Conservation (phyloP, 768 basidiomycete genomes). For the Lactifluus hygrophoroides region DNA sequence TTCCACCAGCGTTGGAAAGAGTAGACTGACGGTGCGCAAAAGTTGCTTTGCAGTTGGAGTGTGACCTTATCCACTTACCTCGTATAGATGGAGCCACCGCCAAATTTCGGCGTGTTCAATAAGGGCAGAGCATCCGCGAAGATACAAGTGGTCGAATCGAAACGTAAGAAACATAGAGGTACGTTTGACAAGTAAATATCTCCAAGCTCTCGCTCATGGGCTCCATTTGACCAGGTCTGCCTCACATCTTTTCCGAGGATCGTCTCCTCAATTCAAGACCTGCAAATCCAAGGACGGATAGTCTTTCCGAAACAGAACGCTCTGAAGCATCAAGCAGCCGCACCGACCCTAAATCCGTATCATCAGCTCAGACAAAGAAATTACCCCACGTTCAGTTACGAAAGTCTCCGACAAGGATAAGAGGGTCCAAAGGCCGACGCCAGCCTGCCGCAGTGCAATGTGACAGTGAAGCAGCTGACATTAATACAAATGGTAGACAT, state of each 20-base stretch:
- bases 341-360: background rate
- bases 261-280: conserved; percentile 20
- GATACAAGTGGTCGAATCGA: conserved; percentile 25
- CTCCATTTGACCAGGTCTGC: conserved; percentile 3
- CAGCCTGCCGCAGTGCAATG: background rate
- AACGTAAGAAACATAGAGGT: conserved; percentile 26
- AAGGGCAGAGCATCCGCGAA: conserved; percentile 56
- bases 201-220: background rate
- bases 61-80: background rate
- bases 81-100: conserved; percentile 36
- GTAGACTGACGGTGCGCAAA: conserved; percentile 49
- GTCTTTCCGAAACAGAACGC: background rate
- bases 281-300: background rate
- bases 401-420: conserved; percentile 1
- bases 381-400: background rate
- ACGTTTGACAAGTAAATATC: background rate
- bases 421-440: background rate
- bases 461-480: background rate
- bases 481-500: background rate
- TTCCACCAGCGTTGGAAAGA: conserved; percentile 52
- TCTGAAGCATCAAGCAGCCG: background rate
- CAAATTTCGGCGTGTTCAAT: conserved; percentile 49
- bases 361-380: background rate
- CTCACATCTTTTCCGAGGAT: conserved; percentile 23
- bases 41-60: background rate